Evolutionary conservation across 1,284 basidiomycete genomes (phyloP), one percentile per base, ranked within the genome.

Genomic region (Entoloma clypeatum): DNA sequence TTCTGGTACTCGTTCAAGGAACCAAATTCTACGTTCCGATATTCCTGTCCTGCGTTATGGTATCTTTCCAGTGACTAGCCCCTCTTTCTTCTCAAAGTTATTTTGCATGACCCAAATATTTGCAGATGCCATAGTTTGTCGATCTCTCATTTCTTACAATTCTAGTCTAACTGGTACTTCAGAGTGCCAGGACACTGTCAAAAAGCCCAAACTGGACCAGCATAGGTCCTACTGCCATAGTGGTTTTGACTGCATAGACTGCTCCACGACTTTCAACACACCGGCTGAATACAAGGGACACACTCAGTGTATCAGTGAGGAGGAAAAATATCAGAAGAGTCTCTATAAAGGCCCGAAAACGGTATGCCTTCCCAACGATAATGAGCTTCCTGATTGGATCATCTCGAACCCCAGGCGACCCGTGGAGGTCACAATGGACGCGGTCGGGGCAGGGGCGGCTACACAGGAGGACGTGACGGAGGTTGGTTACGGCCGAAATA

Each of bases 311-410:
- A 82, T 95, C 36, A 80, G 76, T 40, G 92, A 95, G 65, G 92
- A 88, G 3, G 87, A 95, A 61, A 93, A 94, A 62, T 94, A 95
- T 58, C 81, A 95, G 67, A 90, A 90, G 58, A 68, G 72, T 42
- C 61, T 94, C 38, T 94, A 92, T 64, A 87, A 86, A 60, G 87
- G 85, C 14, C 76, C 81, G 5, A 86, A 85, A 63, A 68, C 66
- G 45, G 75, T 77, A 44, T 41, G 64, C 56, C 7, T 16, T 13
- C 11, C 18, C 7, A 33, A 41, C 22, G 25, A 9, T 37, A 21
- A 21, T 36, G 13, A 23, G 18, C 10, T 28, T 19, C 21, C 34
- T 29, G n/a, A 29, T 17, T 26, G 8, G n/a, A 13, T 36, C 39
- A 19, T 28, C 16, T 25, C 21, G 21, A 24, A 28, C 42, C 44